phyloP scores from a whole-genome alignment of 1,284 basidiomycete genomes.

The Taiwanofungus camphoratus region DNA sequence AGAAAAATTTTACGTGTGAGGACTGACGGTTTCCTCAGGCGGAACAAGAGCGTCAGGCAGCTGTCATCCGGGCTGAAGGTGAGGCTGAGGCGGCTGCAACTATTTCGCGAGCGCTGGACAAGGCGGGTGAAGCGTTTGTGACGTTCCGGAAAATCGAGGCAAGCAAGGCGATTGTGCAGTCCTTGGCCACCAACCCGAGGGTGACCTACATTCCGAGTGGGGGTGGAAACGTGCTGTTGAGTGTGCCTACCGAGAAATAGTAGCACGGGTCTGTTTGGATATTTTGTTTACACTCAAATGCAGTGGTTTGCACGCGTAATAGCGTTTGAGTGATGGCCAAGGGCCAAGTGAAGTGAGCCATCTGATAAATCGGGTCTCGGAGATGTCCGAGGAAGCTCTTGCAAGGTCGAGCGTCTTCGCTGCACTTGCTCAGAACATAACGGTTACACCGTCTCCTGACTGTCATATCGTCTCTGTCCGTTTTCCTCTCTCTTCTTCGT shows the following conservation, averaged over 20 bases:
- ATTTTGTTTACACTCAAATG: background rate
- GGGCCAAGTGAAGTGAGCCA: background rate
- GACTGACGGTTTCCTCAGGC: slow-evolving; percentile 46
- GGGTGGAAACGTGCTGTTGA: slow-evolving; percentile 75
- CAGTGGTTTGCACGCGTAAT: background rate
- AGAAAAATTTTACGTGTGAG: background rate
- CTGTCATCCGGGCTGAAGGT: slow-evolving; percentile 96
- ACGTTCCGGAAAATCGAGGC: slow-evolving; percentile 97
- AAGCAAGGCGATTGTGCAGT: slow-evolving; percentile 91
- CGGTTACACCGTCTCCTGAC: slow-evolving; percentile 27
- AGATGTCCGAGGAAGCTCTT: slow-evolving; percentile 24
- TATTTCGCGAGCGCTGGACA: slow-evolving; percentile 89
- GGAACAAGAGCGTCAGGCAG: slow-evolving; percentile 98
- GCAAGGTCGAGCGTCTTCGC: slow-evolving; percentile 7
- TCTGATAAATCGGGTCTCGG: slow-evolving; percentile 18
- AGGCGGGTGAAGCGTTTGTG: slow-evolving; percentile 94
- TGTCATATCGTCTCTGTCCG: slow-evolving; percentile 34
- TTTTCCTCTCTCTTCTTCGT: slow-evolving; percentile 37
- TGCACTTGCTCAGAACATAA: slow-evolving; percentile 16
- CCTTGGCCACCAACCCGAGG: slow-evolving; percentile 73
- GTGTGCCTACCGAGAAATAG: slow-evolving; percentile 63
- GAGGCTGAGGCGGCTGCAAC: slow-evolving; percentile 96
- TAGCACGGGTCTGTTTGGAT: background rate
- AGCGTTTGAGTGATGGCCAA: background rate
- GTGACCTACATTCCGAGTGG: slow-evolving; percentile 86